Evolutionary conservation across 805 yeast genomes (phyloP), one percentile per base, ranked within the genome.

Genomic region (Hanseniaspora guilliermondii): DNA sequence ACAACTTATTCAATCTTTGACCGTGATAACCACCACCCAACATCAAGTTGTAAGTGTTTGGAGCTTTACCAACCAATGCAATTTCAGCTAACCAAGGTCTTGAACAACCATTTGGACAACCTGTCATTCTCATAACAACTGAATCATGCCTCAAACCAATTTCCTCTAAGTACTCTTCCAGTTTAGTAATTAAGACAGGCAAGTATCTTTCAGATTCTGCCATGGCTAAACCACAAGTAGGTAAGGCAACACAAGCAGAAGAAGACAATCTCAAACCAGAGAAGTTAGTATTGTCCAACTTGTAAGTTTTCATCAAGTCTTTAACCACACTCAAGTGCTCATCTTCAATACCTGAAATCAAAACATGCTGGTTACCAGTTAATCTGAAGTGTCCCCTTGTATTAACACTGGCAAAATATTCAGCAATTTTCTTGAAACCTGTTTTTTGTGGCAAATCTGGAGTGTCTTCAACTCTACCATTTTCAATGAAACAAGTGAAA

Each of bases 201-300:
- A 91, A 75, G 56, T 71, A 74, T 66, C 97, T 82, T 73, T 91
- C 97, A 54, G 95, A 84, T 72, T 91, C 97, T 35, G 97, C 97
- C 97, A 91, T 88, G 19, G 97, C 97, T 65, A 91, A 78, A 61
- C 97, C 97, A 79, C 97, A 91, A 1, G 97, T 91, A 61, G 97
- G 97, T 78, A 91, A 82, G 2, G 96, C 97, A 56, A 91, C 97
- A 78, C 97, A 91, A 0, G 97, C 95, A 25, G 95, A 88, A 7
- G 96, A 87, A 9, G 95, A 83, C 56, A 87, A 76, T 68, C 97
- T 80, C 64, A 91, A 74, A 3, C 85, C 94, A 55, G 94, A 82
- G 70, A 82, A 85, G 60, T 81, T 77, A 50, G 88, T 76, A 71
- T 87, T 88, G 67, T 87, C 96, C 59, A 91, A 76, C 68, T 83